Evolutionary conservation across 1,284 basidiomycete genomes (phyloP).

Genomic region (Pseudozyma sp.): DNA sequence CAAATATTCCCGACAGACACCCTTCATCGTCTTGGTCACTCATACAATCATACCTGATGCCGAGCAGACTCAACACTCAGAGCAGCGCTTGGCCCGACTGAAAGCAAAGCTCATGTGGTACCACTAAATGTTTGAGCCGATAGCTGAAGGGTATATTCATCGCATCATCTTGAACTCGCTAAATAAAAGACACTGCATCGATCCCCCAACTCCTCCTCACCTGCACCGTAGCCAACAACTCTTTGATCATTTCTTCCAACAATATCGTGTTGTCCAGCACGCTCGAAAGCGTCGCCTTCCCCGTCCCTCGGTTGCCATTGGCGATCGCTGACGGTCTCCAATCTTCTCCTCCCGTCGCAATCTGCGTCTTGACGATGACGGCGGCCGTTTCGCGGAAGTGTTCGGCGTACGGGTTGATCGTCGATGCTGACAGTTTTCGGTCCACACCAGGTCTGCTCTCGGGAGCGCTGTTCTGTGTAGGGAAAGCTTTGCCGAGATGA

Average conservation of each 20-base stretch:
- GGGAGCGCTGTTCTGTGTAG: background rate
- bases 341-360: slow-evolving; percentile 70
- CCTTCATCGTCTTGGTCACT: no score
- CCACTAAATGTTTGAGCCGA: no score
- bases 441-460: slow-evolving; percentile 10
- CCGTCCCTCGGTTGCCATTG: slow-evolving; percentile 5
- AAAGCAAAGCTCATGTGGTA: no score
- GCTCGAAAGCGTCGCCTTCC: slow-evolving; percentile 78
- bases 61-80: no score
- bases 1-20: no score
- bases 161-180: background rate
- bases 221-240: slow-evolving; percentile 86
- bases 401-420: slow-evolving; percentile 70
- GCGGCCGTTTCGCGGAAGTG: slow-evolving; percentile 85
- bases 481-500: slow-evolving; percentile 8
- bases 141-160: slow-evolving; percentile 6
- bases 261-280: slow-evolving; percentile 94
- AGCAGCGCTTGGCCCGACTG: no score
- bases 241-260: slow-evolving; percentile 94
- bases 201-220: slow-evolving; percentile 86
- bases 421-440: slow-evolving; percentile 31
- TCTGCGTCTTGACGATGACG: slow-evolving; percentile 79
- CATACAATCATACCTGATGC: no score
- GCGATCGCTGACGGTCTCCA: slow-evolving; percentile 25
- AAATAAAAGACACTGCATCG: slow-evolving; percentile 71